Base-by-base conservation (phyloP, 345 rosid genomes). In the Toxicodendron radicans region DNA sequence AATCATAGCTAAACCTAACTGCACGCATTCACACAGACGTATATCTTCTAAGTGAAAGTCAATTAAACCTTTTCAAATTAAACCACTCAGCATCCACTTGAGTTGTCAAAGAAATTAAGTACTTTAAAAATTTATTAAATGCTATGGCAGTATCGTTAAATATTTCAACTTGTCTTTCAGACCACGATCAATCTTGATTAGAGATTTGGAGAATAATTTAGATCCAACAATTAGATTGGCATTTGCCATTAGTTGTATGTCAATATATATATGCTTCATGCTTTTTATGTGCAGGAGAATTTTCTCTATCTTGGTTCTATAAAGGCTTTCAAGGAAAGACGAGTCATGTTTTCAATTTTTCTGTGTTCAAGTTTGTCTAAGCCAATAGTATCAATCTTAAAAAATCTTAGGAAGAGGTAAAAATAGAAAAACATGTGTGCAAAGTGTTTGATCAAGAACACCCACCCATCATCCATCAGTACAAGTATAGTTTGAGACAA, bases 181-280 rank as follows among this genome's bases (percentile, higher is more conserved):
- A 66, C 13, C 68, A 54, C n/a, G 38, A 48, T n/a, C 73, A 20
- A 30, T 33, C 74, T 51, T 17, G 45, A 58, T 46, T 21, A 27
- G 16, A 51, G 65, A 68, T 60, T 59, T 60, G 33, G 53, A 52
- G 74, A 69, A 75, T 61, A 61, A 69, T 60, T 62, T 52, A 62
- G 27, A 71, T 57, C 38, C 30, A 16, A 51, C 43, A 5, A 5
- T 21, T 41, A 14, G 51, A 43, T 21, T 43, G 68, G 12, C 33
- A 21, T 43, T 10, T 12, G 54, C 53, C 13, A 46, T 10, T 11
- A 46, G 51, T 46, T 46, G 51, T 46, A 46, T 45, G 68, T 43
- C 32, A 2, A 20, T 68, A 51, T 68, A 52, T 2, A 27, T 1
- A 27, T 54, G 60, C 60, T 68, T 53, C 9, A 52, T 3, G 30